Evolutionary conservation across 73 alveolate species (phyloP).

Genomic region (Breviolum minutum): DNA sequence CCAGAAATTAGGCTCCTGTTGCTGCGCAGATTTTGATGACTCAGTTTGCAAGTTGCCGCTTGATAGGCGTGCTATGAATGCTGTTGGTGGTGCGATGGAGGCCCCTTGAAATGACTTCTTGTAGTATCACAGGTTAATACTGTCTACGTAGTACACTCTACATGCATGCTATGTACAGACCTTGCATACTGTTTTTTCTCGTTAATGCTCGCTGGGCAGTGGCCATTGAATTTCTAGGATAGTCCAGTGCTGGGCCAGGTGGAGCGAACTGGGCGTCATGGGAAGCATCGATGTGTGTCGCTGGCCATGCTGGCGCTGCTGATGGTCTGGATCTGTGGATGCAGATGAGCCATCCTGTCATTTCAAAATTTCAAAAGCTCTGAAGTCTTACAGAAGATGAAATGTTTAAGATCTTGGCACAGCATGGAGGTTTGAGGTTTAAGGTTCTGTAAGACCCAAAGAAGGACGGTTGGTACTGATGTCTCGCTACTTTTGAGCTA

Average conservation of each 20-base stretch:
- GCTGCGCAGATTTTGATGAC: too few relatives aligned
- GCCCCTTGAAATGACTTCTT: neutral
- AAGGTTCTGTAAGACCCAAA: neutral
- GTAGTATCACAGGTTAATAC: neutral
- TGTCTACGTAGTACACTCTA: neutral
- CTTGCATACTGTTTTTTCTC: too few relatives aligned
- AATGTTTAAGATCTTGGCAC: neutral
- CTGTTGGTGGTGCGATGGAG: slow-evolving; percentile 68
- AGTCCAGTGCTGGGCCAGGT: neutral
- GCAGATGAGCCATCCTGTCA: neutral
- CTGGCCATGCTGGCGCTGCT: slow-evolving; percentile 66
- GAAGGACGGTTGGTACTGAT: neutral
- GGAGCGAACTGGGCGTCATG: slow-evolving; percentile 48
- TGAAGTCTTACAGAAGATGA: neutral
- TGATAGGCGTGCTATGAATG: slow-evolving; percentile 38
- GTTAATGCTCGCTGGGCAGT: too few relatives aligned
- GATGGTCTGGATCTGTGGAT: neutral
- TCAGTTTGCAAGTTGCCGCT: neutral
- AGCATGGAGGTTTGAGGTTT: too few relatives aligned
- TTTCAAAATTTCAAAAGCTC: neutral
- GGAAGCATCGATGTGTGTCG: slow-evolving; percentile 8
- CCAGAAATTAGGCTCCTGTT: slow-evolving; percentile 37
- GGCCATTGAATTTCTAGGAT: too few relatives aligned
- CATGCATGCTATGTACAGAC: too few relatives aligned
- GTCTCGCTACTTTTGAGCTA: neutral